Base-by-base conservation (phyloP, 768 basidiomycete genomes). In the Collybia nuda region DNA sequence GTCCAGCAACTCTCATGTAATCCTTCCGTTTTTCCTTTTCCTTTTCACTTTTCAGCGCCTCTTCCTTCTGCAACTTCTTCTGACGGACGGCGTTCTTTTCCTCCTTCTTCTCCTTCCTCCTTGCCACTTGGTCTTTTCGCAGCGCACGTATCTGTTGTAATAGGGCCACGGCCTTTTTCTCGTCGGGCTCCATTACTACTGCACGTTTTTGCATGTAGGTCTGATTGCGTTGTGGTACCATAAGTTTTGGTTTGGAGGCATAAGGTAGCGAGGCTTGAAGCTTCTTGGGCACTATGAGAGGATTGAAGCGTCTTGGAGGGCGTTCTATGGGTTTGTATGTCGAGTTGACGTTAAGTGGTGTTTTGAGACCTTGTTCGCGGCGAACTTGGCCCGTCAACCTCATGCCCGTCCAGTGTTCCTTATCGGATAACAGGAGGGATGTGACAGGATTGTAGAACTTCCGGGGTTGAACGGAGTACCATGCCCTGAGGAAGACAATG, bases 391-490 rank as follows among this genome's bases (percentile, higher is more conserved):
- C 95, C 1, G 94, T 98, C 28, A 98, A 77, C 26, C 97, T 87
- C 97, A 98, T 99, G 1, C 95, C 96, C 15, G 77, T 70, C 97
- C 97, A 99, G 18, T 65, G 67, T n/a, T 72, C 68, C 67, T 96
- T 94, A 68, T 92, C 80, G 14, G 87, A 82, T 7, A 95, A 75
- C 0, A 99, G 78, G 2, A 98, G 77, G 1, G 93, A 95, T 0
- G 92, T 94, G 56, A 98, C 93, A 1, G 97, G 91, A 67, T 95
- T 98, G 76, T 98, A 99, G 70, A 90, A 94, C 67, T 92, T 90
- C 55, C 94, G 84, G 5, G 97, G 96, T 65, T 94, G 86, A 48
- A 99, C 86, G 19, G 93, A 86, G 68, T 95, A 95, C 97, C 97
- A 99, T 1, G 94, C 93, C 19, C 96, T 82, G 7, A 99, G 75